Base-by-base conservation (phyloP, 176 grass and related monocot species). In the Panicum miliaceum region DNA sequence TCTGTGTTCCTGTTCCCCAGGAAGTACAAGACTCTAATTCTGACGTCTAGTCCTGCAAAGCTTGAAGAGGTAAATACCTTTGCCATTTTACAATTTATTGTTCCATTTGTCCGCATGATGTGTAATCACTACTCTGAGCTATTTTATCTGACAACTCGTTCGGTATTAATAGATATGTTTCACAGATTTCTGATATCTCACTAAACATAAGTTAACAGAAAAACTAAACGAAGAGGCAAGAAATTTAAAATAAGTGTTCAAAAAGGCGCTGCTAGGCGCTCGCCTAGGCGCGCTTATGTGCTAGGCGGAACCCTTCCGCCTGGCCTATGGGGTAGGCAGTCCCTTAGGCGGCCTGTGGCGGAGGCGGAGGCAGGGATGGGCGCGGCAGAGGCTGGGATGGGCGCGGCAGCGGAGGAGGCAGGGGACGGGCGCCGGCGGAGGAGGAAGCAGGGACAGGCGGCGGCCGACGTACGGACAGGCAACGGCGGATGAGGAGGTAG, bases 11-110 rank as follows among this genome's bases (percentile, higher is more conserved):
- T 81, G 41, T 81, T 75, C 19, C 63, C 65, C 81, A 94, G 94
- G 73, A 97, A 94, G 78, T 94, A 97, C 75, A 94, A 70, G 64
- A 97, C 88, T 36, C 86, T 97, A 79, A 77, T 92, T 85, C 78
- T 94, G 81, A 83, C 67, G 77, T 91, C 84, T 50, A 72, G 9
- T 51, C 78, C 67, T 64, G 43, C 66, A 65, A 27, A 68, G 32
- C 50, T 47, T 71, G 81, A 50, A 57, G 86, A 91, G 94, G 94
- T 92, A 90, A 86, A 77, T n/a, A 82, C 56, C 45, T 48, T 11
- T 60, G 7, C 25, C 41, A 22, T 91, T 43, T 54, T 52, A n/a
- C 66, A 66, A 35, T 23, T 4, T 71, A n/a, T 59, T 19, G 22
- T 63, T 53, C 27, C 67, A 75, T 53, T 71, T 84, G 12, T 12